Base-by-base conservation (phyloP, 345 rosid genomes). In the Populus ilicifolia region DNA sequence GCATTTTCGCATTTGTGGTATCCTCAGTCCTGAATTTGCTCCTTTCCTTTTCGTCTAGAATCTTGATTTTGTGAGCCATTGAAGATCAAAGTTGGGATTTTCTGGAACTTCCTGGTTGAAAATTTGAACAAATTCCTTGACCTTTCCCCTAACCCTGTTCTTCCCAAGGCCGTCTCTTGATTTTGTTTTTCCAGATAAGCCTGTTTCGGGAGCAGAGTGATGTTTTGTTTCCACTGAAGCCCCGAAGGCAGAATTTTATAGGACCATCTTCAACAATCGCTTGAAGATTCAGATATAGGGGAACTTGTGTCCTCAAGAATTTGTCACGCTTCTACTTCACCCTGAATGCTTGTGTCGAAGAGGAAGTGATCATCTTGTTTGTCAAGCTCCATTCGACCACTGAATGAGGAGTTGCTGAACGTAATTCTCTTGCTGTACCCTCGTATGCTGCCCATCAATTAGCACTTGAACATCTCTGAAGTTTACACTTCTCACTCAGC, bases 41-140 rank as follows among this genome's bases (percentile, higher is more conserved):
- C 62, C 69, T 80, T 50, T 86, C 87, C 79, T 80, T 87, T 87
- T 88, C 80, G 18, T 74, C 82, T 78, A 74, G 83, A 86, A 83
- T 86, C 83, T 64, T 75, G 79, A 74, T 80, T 82, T 78, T 75
- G 88, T 64, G 89, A 71, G 25, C 70, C 77, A 5, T 59, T 59
- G 10, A 1, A 72, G 78, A 30, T 64, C 85, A 6, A 66, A 2
- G 67, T 63, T 84, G 17, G 85, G 78, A 56, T 82, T 84, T 66
- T 78, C 38, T 70, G 91, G 70, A 79, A 83, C 30, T 82, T 84
- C 97, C 84, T 87, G 92, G 74, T 84, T 93, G 85, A 93, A 93
- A 52, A 89, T 85, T 76, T 89, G 89, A 54, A 93, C 84, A 73
- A 93, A 94, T n/a, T 91, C 97, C 81, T 84, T 91, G 68, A 94